Evolutionary conservation across 805 yeast genomes (phyloP).

Genomic region (Pichia rugopelliculosa): DNA sequence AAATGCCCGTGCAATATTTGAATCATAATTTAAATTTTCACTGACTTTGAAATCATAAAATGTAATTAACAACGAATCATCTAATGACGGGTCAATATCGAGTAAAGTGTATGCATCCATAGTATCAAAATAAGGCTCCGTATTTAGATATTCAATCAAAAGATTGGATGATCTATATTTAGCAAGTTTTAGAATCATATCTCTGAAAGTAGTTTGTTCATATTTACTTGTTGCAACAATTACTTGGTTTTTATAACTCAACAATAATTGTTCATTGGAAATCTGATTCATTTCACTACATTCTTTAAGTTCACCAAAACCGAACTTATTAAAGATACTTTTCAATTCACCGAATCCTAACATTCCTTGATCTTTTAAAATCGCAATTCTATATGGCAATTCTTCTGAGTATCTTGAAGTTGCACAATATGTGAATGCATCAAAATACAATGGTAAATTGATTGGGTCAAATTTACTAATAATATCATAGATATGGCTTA

Average conservation of each 20-base stretch:
- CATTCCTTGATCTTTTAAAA: constrained; percentile 43
- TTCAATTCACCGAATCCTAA: constrained; percentile 41
- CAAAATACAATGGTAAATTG: constrained; percentile 46
- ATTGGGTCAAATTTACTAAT: constrained; percentile 37
- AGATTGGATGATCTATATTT: constrained; percentile 30
- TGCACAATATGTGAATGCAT: constrained; percentile 46
- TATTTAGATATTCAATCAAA: constrained; percentile 32
- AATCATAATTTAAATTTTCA: constrained; percentile 39
- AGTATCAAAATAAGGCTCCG: constrained; percentile 41
- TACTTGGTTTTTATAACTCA: constrained; percentile 22
- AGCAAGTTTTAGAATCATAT: constrained; percentile 34
- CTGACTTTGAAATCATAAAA: constrained; percentile 61
- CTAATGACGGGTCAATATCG: constrained; percentile 45
- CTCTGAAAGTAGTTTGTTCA: constrained; percentile 29
- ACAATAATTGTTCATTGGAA: constrained; percentile 23
- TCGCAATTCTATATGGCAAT: constrained; percentile 31
- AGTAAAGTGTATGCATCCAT: constrained; percentile 45
- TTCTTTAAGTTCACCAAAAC: constrained; percentile 20
- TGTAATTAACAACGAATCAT: constrained; percentile 66
- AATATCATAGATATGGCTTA: constrained; percentile 40
- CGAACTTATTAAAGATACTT: constrained; percentile 22
- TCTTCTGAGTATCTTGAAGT: constrained; percentile 40
- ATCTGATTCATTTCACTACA: constrained; percentile 15
- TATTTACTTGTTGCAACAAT: constrained; percentile 17
- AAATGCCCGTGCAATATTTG: constrained; percentile 47